phyloP scores from a whole-genome alignment of 257 asterid genomes.

The Penstemon davidsonii region DNA sequence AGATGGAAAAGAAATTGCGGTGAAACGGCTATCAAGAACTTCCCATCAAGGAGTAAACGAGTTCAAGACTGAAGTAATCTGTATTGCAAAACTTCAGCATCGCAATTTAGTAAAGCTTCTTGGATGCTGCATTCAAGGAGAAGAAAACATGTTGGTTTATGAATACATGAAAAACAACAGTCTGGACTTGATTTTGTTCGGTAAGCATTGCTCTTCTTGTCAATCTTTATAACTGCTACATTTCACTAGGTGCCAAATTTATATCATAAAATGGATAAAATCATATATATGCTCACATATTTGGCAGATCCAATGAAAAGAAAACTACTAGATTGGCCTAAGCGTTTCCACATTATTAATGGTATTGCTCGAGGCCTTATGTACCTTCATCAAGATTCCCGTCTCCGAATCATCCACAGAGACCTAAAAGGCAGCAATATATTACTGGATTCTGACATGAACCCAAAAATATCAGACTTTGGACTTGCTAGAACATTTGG shows the following conservation, averaged over 20 bases:
- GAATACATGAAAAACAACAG: slow-evolving; percentile 44
- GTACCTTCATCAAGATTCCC: slow-evolving; percentile 45
- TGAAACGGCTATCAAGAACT: slow-evolving; percentile 38
- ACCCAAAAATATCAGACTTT: slow-evolving; percentile 42
- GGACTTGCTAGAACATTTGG: slow-evolving; percentile 39
- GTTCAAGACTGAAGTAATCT: slow-evolving; percentile 43
- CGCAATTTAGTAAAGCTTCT: slow-evolving; percentile 47
- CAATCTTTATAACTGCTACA: neutral
- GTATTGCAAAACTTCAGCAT: slow-evolving; percentile 44
- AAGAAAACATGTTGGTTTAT: slow-evolving; percentile 42
- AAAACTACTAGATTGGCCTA: slow-evolving; percentile 33
- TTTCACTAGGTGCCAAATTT: neutral
- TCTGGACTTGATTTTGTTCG: slow-evolving; percentile 38
- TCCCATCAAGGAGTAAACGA: slow-evolving; percentile 39
- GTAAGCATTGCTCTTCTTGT: slow-evolving; percentile 23
- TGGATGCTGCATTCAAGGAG: slow-evolving; percentile 43
- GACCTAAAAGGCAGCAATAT: slow-evolving; percentile 41
- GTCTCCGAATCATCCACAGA: slow-evolving; percentile 37
- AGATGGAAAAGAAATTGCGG: slow-evolving; percentile 37
- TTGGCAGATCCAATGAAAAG: slow-evolving; percentile 30
- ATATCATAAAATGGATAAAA: too few relatives aligned
- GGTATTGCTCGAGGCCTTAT: slow-evolving; percentile 44
- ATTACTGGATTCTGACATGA: slow-evolving; percentile 38
- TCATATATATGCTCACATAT: neutral
- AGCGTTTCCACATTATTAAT: slow-evolving; percentile 35